Evolutionary conservation across 176 grass and related monocot genomes (phyloP).

Genomic region (Lolium perenne): DNA sequence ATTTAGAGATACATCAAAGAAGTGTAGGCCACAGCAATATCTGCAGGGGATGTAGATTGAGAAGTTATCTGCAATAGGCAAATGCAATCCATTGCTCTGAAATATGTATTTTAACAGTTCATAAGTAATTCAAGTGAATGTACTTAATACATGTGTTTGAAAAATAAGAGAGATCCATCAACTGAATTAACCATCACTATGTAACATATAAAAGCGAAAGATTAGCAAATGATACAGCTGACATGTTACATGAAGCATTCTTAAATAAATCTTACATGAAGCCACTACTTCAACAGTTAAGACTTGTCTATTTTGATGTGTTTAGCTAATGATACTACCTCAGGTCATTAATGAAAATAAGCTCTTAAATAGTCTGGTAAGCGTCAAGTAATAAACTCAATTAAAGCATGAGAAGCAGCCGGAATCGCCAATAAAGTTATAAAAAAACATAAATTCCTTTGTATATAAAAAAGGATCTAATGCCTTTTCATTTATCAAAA

Average conservation of each 20-base stretch:
- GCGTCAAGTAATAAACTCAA: conserved; percentile 30
- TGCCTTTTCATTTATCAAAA: too few relatives aligned
- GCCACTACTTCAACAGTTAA: not conserved
- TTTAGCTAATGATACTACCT: not conserved
- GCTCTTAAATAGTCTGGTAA: not conserved
- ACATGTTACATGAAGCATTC: not conserved
- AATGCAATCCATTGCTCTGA: too few relatives aligned
- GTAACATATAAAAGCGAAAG: not conserved
- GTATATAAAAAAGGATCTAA: too few relatives aligned
- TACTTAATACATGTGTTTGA: too few relatives aligned
- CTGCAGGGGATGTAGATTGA: not conserved
- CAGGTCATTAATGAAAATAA: not conserved
- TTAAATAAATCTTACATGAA: not conserved
- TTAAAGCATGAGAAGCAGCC: not conserved
- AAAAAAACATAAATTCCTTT: not conserved
- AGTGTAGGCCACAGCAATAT: not conserved
- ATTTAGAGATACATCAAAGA: too few relatives aligned
- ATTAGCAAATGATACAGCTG: not conserved
- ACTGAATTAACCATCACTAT: conserved; percentile 19
- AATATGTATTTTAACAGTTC: too few relatives aligned
- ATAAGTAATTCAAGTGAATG: too few relatives aligned
- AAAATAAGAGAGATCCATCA: not conserved
- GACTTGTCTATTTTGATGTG: not conserved
- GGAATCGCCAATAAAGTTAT: not conserved
- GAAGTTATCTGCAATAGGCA: not conserved